A percentile compares a stretch with the other conserved stretches of the same genome.
Evolutionary conservation across 2,329 filamentous ascomycete genomes (phyloP).

Genomic region (Colletotrichum gloeosporioides): DNA sequence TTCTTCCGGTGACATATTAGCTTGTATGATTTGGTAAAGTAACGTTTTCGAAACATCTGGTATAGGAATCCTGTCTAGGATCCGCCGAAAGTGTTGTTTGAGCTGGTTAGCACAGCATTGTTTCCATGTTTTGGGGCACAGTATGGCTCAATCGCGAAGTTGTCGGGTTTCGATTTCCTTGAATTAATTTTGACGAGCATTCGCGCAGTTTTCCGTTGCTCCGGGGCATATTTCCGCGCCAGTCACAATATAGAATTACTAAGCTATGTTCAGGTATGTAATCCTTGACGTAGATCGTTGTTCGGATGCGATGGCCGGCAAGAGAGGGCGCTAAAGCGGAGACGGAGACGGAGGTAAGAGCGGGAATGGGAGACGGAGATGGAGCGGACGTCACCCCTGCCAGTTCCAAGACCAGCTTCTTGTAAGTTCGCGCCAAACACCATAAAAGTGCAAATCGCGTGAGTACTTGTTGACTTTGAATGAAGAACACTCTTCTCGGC

Average conservation of each 20-base stretch:
- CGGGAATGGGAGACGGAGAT: not conserved
- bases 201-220: not conserved
- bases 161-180: not conserved
- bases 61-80: fast-evolving
- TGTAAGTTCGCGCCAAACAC: not conserved
- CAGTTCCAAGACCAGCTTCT: not conserved
- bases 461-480: not conserved
- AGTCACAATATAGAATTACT: not conserved
- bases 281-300: not conserved
- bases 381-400: not conserved
- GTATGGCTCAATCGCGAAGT: not conserved
- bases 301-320: not conserved
- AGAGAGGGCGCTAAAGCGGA: not conserved
- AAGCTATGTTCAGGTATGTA: not conserved
- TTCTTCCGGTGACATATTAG: conserved; percentile 28
- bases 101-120: not conserved
- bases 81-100: not conserved
- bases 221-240: not conserved
- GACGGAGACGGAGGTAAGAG: not conserved
- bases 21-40: fast-evolving
- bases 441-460: not conserved
- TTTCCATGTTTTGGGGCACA: not conserved
- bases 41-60: not conserved
- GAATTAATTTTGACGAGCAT: not conserved
- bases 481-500: not conserved